Percentiles rank a stretch among this genome's conserved stretches.
phyloP scores from a whole-genome alignment of 139 green algal species.

The Yamagishiella unicocca region DNA sequence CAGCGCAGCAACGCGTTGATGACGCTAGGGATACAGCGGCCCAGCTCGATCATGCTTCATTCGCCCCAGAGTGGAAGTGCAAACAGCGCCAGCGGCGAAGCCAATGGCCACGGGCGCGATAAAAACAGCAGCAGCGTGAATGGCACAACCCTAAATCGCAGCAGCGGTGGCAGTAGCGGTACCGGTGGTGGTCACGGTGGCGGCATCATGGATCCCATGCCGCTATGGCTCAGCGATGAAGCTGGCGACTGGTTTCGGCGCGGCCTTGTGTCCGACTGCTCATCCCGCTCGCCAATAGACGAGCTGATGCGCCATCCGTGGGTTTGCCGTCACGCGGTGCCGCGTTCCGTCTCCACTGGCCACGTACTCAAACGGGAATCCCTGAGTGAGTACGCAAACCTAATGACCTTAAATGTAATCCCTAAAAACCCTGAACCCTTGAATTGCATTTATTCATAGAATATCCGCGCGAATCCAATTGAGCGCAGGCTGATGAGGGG shows the following conservation, averaged over 20 bases:
- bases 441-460: no score
- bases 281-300: neutral
- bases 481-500: no score
- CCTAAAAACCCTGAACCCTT: no score
- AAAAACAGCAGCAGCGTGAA: neutral
- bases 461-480: no score
- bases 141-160: neutral
- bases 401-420: no score
- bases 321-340: neutral
- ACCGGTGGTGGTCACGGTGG: neutral
- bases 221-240: slow-evolving; percentile 33
- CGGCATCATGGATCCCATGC: neutral
- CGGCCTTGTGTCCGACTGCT: neutral
- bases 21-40: neutral
- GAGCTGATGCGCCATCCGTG: slow-evolving; percentile 33
- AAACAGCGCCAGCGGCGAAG: no score
- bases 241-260: slow-evolving; percentile 39
- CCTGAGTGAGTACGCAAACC: slow-evolving; percentile 20
- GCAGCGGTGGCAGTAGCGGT: neutral
- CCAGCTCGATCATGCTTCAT: no score
- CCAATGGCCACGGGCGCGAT: no score
- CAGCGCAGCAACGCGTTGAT: neutral
- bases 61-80: no score
- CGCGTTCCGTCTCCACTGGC: neutral
- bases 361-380: neutral